Conservation (phyloP, 163 green algal genomes). For the Chlamydomonas reinhardtii region DNA sequence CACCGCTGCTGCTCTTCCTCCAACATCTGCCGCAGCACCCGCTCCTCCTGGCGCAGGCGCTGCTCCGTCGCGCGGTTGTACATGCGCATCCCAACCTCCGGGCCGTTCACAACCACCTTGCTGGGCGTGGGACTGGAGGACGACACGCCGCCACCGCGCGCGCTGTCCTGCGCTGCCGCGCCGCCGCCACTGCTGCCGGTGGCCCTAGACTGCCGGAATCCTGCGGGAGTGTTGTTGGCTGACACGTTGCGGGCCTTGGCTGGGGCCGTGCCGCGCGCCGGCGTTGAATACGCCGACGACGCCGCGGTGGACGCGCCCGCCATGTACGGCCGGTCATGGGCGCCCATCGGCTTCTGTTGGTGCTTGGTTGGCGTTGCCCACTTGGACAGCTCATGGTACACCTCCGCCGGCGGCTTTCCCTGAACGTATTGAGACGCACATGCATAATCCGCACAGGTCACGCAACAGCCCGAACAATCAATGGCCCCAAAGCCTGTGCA, state of each 20-base stretch:
- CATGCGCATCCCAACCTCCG: conserved; percentile 1
- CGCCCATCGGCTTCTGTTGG: neutral
- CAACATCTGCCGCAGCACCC: neutral
- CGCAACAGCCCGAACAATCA: too few relatives aligned
- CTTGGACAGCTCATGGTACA: conserved; percentile 7
- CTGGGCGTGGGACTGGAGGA: neutral
- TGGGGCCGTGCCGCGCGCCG: too few relatives aligned
- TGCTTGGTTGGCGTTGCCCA: conserved; percentile 28
- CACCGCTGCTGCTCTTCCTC: conserved; percentile 32
- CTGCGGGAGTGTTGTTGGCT: too few relatives aligned
- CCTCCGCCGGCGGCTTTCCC: conserved; percentile 17
- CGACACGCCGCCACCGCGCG: neutral
- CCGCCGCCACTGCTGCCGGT: too few relatives aligned
- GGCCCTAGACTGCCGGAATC: too few relatives aligned
- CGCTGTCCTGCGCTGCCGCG: neutral
- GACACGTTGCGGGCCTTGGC: too few relatives aligned
- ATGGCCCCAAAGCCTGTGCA: too few relatives aligned
- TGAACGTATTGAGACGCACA: neutral
- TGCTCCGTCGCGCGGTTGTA: conserved; percentile 11
- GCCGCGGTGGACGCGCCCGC: too few relatives aligned
- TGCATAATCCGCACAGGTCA: too few relatives aligned
- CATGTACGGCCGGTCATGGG: too few relatives aligned
- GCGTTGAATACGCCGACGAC: too few relatives aligned
- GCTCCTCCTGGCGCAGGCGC: conserved; percentile 12
- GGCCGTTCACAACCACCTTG: neutral